Base-by-base conservation (phyloP, 78 protist genomes). In the Anaeramoeba ignava region DNA sequence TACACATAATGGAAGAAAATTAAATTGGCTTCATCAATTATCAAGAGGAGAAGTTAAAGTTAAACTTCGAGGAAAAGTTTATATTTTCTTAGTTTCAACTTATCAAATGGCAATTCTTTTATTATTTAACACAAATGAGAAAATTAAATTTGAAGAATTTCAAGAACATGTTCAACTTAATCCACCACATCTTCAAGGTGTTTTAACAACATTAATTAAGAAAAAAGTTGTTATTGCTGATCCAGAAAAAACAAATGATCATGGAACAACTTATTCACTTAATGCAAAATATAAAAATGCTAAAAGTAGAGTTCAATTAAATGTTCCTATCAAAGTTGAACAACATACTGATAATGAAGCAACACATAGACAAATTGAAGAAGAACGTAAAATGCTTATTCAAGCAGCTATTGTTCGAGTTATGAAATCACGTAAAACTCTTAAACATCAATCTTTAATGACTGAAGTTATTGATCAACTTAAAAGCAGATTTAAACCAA, bases 391-490 rank as follows among this genome's bases (percentile, higher is more conserved):
- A 85, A 42, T 86, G 33, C 86, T 81, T 39, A 87, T 93, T 3
- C 93, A 93, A 85, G 97, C 97, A 17, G 91, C 95, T 37, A 90
- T 92, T 67, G 97, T 94, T 33, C 93, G 97, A 54, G 88, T 93
- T 41, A 94, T 94, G 97, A 94, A 94, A 92, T 79, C 87, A 85
- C 84, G 97, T 68, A 91, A 91, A 88, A 82, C 40, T 67, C 36
- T 91, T 39, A 79, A 80, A 0, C 97, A 94, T 84, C 39, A 39
- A 27, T 38, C 68, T 39, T 89, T 94, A 3, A 82, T 94, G 84
- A 31, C 88, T 0, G 97, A 94, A 34, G 94, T 92, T 3, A 79
- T 88, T 39, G 12, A 41, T 1, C 87, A 79, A 41, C 79, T 85
- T 79, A 78, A 80, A 78, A 3, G 37, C 27, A 8, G 80, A 23